Evolutionary conservation across 176 grass and related monocot genomes (phyloP).

Genomic region (Aegilops longissima): DNA sequence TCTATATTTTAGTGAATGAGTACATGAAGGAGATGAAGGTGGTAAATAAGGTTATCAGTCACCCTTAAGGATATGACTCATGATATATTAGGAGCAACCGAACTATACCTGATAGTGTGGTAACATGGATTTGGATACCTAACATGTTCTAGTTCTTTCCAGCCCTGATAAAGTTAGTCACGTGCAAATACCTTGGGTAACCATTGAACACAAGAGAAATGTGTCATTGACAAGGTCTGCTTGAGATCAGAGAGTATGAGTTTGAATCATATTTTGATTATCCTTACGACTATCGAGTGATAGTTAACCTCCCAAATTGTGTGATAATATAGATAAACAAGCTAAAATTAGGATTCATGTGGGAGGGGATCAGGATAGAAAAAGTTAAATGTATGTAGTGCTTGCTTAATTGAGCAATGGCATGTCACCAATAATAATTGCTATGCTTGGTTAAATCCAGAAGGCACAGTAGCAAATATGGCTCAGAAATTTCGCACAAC

Average conservation of each 20-base stretch:
- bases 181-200: neutral
- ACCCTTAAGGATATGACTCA: neutral
- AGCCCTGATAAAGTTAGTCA: too few relatives aligned
- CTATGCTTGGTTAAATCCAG: too few relatives aligned
- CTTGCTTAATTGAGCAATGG: neutral
- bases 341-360: neutral
- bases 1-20: neutral
- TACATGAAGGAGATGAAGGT: neutral
- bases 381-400: neutral
- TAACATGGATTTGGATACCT: neutral
- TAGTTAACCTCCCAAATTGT: neutral
- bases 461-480: neutral
- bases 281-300: neutral
- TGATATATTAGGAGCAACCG: neutral
- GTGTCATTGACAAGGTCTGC: neutral
- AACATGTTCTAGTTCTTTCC: neutral
- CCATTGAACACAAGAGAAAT: neutral
- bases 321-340: neutral
- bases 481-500: neutral
- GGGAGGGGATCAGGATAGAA: neutral
- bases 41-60: neutral
- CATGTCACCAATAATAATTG: neutral
- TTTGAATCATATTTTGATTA: neutral
- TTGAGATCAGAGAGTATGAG: neutral
- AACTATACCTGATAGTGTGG: neutral